Percentiles rank a stretch among this genome's conserved stretches.
Evolutionary conservation across 2,329 filamentous ascomycete species (phyloP).

Genomic region (Trichoderma guizhouense): DNA sequence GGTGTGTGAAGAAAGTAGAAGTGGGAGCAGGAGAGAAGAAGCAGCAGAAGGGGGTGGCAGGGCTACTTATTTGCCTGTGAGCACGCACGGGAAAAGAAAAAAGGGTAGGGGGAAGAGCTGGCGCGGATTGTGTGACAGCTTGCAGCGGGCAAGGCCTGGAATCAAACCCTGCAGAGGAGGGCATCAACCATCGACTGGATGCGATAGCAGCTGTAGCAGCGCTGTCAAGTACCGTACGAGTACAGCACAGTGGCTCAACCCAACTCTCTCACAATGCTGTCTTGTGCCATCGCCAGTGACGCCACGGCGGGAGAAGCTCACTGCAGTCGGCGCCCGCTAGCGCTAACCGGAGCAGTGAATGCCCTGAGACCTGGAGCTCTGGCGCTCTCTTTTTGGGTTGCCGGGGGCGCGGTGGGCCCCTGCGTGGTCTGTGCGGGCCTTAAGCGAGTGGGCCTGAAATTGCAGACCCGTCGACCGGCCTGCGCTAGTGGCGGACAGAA

Average conservation of each 20-base stretch:
- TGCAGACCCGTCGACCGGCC: slow-evolving; percentile 22
- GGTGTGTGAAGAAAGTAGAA: slow-evolving; percentile 33
- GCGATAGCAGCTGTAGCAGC: not conserved
- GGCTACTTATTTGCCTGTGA: slow-evolving; percentile 42
- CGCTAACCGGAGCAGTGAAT: not conserved
- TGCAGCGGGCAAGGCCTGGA: not conserved
- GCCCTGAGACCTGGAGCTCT: slow-evolving; percentile 10
- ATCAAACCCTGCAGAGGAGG: slow-evolving; percentile 5
- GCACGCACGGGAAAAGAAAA: not conserved
- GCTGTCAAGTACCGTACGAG: too few species aligned
- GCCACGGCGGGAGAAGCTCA: slow-evolving; percentile 16
- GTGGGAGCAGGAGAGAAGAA: slow-evolving; percentile 25
- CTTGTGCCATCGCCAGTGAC: slow-evolving; percentile 4
- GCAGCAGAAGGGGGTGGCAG: slow-evolving; percentile 32
- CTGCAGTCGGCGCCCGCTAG: not conserved
- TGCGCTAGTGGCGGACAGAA: slow-evolving; percentile 20
- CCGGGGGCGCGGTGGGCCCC: slow-evolving; percentile 11
- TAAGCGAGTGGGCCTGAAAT: slow-evolving; percentile 29
- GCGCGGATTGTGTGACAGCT: slow-evolving; percentile 12
- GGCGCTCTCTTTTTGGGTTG: slow-evolving; percentile 12
- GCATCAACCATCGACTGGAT: not conserved
- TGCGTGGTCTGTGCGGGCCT: slow-evolving; percentile 21
- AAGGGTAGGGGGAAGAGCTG: slow-evolving; percentile 18
- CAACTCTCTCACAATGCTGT: not conserved
- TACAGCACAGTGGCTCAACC: not conserved